A percentile compares a stretch with the other conserved stretches of the same genome.
phyloP scores from a whole-genome alignment of 495 filamentous ascomycete genomes.

The Hyaloscypha bicolor region DNA sequence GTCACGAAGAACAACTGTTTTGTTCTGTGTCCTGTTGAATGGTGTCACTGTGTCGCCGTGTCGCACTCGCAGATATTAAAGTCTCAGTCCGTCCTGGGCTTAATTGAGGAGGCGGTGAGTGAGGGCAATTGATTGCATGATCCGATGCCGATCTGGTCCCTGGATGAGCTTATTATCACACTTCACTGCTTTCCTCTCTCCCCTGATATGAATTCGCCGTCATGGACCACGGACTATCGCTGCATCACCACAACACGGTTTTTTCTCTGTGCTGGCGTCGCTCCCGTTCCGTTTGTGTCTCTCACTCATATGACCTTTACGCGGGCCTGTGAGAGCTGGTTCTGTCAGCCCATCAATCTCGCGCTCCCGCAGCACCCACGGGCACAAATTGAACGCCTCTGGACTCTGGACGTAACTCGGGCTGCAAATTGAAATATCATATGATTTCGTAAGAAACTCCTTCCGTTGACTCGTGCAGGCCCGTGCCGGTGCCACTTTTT shows the following conservation, averaged over 20 bases:
- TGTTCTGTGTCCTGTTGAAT: not conserved
- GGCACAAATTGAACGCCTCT: not conserved
- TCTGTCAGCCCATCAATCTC: not conserved
- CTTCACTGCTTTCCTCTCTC: not conserved
- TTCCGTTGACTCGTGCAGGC: slow-evolving; percentile 19
- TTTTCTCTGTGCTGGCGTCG: not conserved
- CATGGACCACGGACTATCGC: not conserved
- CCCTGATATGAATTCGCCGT: not conserved
- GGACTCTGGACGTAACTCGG: not conserved
- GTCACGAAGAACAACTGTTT: not conserved
- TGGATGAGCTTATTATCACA: not conserved
- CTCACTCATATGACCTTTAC: not conserved
- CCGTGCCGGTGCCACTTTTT: not conserved
- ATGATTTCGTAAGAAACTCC: slow-evolving; percentile 12
- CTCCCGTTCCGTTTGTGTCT: not conserved
- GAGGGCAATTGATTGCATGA: not conserved
- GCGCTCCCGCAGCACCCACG: not conserved
- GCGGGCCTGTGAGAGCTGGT: not conserved
- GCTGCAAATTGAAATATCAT: slow-evolving; percentile 2
- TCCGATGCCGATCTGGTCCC: not conserved
- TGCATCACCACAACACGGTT: not conserved
- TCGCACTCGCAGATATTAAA: not conserved
- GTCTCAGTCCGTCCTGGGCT: not conserved
- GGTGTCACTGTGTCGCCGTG: slow-evolving; percentile 1
- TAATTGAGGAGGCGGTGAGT: not conserved